phyloP scores from a whole-genome alignment of 495 filamentous ascomycete genomes.

The Aspergillus leporis region DNA sequence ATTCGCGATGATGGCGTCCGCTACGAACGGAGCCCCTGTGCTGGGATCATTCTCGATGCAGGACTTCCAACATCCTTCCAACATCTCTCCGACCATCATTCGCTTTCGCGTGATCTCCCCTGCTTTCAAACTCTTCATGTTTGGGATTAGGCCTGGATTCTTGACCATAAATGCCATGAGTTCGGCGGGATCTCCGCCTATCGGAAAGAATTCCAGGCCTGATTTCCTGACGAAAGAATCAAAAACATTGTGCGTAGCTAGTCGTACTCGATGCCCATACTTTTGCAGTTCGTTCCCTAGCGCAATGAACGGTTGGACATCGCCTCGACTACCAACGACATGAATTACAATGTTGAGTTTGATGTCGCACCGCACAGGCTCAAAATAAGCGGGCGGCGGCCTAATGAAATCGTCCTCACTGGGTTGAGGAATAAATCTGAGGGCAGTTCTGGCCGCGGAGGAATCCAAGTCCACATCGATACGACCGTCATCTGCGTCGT shows the following conservation, averaged over 20 bases:
- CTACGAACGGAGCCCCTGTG: slow-evolving; percentile 61
- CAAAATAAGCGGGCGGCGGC: slow-evolving; percentile 18
- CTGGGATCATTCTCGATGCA: slow-evolving; percentile 55
- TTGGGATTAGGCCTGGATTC: slow-evolving; percentile 53
- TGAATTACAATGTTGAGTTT: slow-evolving; percentile 54
- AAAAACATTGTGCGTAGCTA: slow-evolving; percentile 65
- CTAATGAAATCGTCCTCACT: slow-evolving; percentile 10
- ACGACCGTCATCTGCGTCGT: slow-evolving; percentile 27
- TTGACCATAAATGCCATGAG: slow-evolving; percentile 65
- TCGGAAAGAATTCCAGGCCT: slow-evolving; percentile 62
- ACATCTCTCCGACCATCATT: slow-evolving; percentile 57
- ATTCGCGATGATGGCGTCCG: slow-evolving; percentile 68
- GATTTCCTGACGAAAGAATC: slow-evolving; percentile 55
- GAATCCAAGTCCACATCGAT: slow-evolving; percentile 30
- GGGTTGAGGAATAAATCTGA: slow-evolving; percentile 16
- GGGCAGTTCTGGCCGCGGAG: slow-evolving; percentile 19
- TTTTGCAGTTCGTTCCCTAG: slow-evolving; percentile 51
- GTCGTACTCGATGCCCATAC: slow-evolving; percentile 54
- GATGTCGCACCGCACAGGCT: slow-evolving; percentile 16
- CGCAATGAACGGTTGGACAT: slow-evolving; percentile 57
- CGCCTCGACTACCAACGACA: slow-evolving; percentile 53
- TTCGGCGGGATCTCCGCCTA: slow-evolving; percentile 62
- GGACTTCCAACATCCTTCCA: slow-evolving; percentile 63
- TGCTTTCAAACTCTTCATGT: slow-evolving; percentile 42
- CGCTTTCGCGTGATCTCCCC: slow-evolving; percentile 49